Percentiles rank a stretch among this genome's conserved stretches.
These are phyloP conservation scores for Gyromitra esculenta DNA, from an alignment of 2,329 filamentous ascomycete species.

Conservation along the genomic window DNA sequence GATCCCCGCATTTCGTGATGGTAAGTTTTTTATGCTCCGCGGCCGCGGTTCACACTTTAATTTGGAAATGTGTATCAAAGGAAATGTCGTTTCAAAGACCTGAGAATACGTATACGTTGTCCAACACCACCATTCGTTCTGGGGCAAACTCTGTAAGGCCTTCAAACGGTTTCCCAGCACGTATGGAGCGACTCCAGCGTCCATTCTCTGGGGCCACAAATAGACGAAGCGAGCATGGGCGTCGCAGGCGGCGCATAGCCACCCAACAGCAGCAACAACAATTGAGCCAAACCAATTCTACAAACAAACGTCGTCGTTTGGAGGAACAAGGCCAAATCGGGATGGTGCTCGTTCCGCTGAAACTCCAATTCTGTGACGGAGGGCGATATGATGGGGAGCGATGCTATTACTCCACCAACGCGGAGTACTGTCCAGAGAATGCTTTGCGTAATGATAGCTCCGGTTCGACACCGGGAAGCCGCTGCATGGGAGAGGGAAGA, in stretches of 20 bases:
- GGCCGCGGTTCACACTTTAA: slow-evolving; percentile 29
- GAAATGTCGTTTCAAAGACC: slow-evolving; percentile 37
- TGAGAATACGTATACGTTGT: slow-evolving; percentile 30
- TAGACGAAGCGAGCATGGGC: slow-evolving; percentile 41
- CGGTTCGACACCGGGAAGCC: slow-evolving; percentile 48
- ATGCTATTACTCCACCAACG: slow-evolving; percentile 79
- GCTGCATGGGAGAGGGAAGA: slow-evolving; percentile 27
- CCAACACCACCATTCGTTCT: slow-evolving; percentile 37
- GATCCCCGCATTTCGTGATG: slow-evolving; percentile 41
- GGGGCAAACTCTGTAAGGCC: slow-evolving; percentile 42
- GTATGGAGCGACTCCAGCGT: slow-evolving; percentile 37
- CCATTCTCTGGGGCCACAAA: slow-evolving; percentile 29
- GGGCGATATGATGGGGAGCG: slow-evolving; percentile 81
- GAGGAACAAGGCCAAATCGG: slow-evolving; percentile 59
- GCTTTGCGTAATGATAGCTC: slow-evolving; percentile 82
- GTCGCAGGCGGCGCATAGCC: slow-evolving; percentile 47
- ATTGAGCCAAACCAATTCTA: slow-evolving; percentile 20
- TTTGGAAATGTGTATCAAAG: slow-evolving; percentile 22
- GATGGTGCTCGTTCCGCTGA: slow-evolving; percentile 72
- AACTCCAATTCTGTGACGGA: slow-evolving; percentile 89
- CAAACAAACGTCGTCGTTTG: slow-evolving; percentile 50
- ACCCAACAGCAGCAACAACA: slow-evolving; percentile 30
- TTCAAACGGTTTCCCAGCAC: slow-evolving; percentile 39
- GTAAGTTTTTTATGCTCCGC: slow-evolving; percentile 35
- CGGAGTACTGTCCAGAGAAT: slow-evolving; percentile 78